Base-by-base conservation (phyloP, 805 yeast species). In the Cyberlindnera maclurae region DNA sequence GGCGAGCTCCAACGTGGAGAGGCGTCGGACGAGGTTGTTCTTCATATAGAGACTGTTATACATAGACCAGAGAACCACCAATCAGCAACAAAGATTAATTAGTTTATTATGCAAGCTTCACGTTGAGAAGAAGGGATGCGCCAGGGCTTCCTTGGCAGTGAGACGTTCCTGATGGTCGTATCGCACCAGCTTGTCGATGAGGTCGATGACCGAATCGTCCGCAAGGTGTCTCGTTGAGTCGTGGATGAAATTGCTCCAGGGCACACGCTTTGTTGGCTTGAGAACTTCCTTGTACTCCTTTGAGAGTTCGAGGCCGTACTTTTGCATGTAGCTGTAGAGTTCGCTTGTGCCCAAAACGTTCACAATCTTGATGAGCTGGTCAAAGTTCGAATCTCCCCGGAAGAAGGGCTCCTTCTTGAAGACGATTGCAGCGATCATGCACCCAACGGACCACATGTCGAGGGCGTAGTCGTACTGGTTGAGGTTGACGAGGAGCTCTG, bases 401-500 rank as follows among this genome's bases (percentile, higher is more conserved):
- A 89, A 89, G 49, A 89, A 84, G 6, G 96, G 96, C 52, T 89
- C 97, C 59, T 80, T 83, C 57, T 82, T 80, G 67, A 89, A 89
- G 20, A 88, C 76, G 58, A 89, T 83, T 5, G 96, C 83, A 5
- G 96, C 96, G 44, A 88, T 63, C 76, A 87, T 87, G 30, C 95
- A 89, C 31, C 97, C 97, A 40, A 85, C 82, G 1, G 95, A 85
- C 97, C 97, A 89, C 53, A 89, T 60, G 60, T 89, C 97, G 39
- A 89, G 69, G 8, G 96, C 84, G 60, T 89, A 89, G 61, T 89
- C 96, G 59, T 89, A 89, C 64, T 79, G 82, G 57, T 83, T 83
- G 55, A 82, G 79, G 59, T 88, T 89, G 17, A 88, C 87, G 43
- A 89, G 67, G 41, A 89, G 64, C 57, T 89, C 97, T 3, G 97